Conservation (phyloP, 2,329 filamentous ascomycete species). For the Drechslerella dactyloides region DNA sequence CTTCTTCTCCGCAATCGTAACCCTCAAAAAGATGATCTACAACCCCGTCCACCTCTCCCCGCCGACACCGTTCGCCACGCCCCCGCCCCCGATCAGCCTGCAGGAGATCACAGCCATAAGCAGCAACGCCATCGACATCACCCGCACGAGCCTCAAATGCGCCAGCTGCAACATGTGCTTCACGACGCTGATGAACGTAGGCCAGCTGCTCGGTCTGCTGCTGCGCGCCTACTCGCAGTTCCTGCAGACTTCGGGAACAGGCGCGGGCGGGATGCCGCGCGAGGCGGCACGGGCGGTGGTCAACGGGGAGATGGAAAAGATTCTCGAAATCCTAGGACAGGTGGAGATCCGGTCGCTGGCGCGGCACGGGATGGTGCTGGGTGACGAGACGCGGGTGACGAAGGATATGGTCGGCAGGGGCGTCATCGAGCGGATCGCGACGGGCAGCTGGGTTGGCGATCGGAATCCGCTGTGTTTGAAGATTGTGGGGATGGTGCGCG, state of each 20-base stretch:
- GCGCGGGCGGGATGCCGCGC: constrained; percentile 27
- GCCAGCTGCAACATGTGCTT: constrained; percentile 50
- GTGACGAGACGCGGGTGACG: constrained; percentile 27
- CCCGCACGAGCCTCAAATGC: constrained; percentile 44
- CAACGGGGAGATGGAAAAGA: constrained; percentile 46
- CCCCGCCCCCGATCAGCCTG: constrained; percentile 42
- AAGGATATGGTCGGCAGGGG: constrained; percentile 49
- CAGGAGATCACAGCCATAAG: constrained; percentile 46
- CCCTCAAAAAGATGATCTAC: constrained; percentile 49
- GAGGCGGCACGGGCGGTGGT: constrained; percentile 31
- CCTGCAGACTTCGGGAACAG: constrained; percentile 29
- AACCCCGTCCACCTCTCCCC: constrained; percentile 48
- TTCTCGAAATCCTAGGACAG: constrained; percentile 47
- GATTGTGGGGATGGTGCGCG: constrained; percentile 48
- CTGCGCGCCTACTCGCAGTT: constrained; percentile 45
- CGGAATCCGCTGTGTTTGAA: constrained; percentile 45
- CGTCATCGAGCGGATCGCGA: constrained; percentile 42
- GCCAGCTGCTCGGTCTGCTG: constrained; percentile 36
- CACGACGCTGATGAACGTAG: constrained; percentile 47
- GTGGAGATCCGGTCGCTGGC: constrained; percentile 44
- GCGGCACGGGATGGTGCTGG: constrained; percentile 37
- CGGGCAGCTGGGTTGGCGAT: constrained; percentile 46
- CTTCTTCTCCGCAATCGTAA: constrained; percentile 50
- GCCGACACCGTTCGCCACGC: constrained; percentile 42
- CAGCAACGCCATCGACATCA: constrained; percentile 44